Evolutionary conservation across 2,329 filamentous ascomycete species (phyloP).

Genomic region (Epichloe glyceriae): DNA sequence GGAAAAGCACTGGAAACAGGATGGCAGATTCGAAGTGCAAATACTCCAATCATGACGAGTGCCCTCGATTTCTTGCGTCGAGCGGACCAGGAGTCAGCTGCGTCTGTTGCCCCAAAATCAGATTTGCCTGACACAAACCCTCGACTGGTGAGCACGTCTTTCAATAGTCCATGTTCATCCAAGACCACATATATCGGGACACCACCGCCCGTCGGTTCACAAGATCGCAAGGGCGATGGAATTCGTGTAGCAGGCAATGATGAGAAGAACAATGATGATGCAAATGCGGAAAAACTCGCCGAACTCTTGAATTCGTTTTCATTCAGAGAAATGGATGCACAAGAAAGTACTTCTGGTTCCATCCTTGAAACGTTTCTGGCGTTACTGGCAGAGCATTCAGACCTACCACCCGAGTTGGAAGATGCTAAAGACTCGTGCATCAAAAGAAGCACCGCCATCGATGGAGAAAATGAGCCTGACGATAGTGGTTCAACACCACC

Average conservation of each 20-base stretch:
- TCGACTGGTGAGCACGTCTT: not conserved
- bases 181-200: not conserved
- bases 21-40: not conserved
- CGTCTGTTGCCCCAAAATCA: not conserved
- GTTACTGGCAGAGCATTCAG: not conserved
- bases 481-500: not conserved
- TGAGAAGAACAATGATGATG: not conserved
- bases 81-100: not conserved
- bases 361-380: conserved; percentile 4
- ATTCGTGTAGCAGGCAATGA: not conserved
- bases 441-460: not conserved
- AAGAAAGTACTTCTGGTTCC: not conserved
- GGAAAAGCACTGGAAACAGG: not conserved
- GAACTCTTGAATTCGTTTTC: conserved; percentile 3
- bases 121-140: not conserved
- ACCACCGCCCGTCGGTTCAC: not conserved
- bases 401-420: not conserved
- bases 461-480: not conserved
- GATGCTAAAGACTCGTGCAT: not conserved
- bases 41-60: not conserved
- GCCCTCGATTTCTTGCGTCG: conserved; percentile 4
- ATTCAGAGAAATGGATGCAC: not conserved
- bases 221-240: not conserved
- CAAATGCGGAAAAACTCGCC: not conserved
- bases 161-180: not conserved